These are phyloP conservation scores for Cucurbita moschata DNA, from an alignment of 306 rosid species.

Conservation along the genomic window DNA sequence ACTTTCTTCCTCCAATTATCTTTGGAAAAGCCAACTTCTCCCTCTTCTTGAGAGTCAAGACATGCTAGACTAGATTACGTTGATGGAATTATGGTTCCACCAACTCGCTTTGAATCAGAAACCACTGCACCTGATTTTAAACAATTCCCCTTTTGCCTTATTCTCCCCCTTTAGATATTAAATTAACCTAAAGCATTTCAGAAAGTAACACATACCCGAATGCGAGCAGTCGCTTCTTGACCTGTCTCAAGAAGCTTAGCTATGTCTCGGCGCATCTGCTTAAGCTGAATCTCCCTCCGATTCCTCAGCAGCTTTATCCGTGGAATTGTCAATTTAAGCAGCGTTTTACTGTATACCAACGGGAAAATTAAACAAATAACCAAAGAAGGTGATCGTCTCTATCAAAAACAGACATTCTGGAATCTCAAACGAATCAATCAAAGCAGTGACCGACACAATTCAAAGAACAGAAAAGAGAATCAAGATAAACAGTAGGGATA, in stretches of 20 bases:
- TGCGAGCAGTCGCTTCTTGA: conserved; percentile 97
- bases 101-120: too few species aligned
- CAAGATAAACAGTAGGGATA: conserved; percentile 4
- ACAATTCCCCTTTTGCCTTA: not conserved
- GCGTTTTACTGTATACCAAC: conserved; percentile 51
- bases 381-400: not conserved
- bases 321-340: conserved; percentile 78
- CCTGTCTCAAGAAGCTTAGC: conserved; percentile 98
- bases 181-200: not conserved
- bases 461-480: not conserved
- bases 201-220: conserved; percentile 36
- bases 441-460: not conserved
- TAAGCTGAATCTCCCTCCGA: conserved; percentile 75
- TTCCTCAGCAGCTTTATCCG: conserved; percentile 86
- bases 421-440: not conserved
- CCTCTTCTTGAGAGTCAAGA: too few species aligned
- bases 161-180: not conserved
- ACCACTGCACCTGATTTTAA: too few species aligned
- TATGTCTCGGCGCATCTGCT: conserved; percentile 87
- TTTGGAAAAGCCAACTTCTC: too few species aligned
- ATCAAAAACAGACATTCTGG: not conserved
- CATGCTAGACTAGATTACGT: too few species aligned
- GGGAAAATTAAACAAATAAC: not conserved
- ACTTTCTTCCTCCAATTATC: too few species aligned
- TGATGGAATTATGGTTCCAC: too few species aligned